Evolutionary conservation across 2,329 filamentous ascomycete species (phyloP), one percentile per base, ranked within the genome.

Genomic region (Karstenula rhodostoma): DNA sequence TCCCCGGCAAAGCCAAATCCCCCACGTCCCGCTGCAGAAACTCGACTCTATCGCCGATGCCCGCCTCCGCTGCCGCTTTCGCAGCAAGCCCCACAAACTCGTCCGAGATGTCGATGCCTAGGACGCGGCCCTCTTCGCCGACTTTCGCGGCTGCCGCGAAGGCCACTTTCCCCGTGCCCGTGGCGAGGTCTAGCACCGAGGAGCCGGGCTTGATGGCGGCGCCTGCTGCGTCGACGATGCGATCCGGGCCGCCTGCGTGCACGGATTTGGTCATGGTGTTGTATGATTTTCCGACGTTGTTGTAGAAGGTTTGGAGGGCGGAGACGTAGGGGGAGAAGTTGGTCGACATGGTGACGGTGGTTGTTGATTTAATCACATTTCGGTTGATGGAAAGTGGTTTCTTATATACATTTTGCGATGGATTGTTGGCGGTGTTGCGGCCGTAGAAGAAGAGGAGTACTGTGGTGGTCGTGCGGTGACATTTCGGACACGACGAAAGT

Each of bases 21-120:
- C 9, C 42, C n/a, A 52, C 58, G 19, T 60, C 58, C 8, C 35
- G 22, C 3, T 56, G 51, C 8, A 51, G 23, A 23, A 60, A 56
- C 10, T 56, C 35, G 3, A 56, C 58, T 15, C 4, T 25, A 5
- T 27, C 44, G 7, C 19, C 12, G 19, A 56, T 46, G 8, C 44
- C 51, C 19, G 10, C 8, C 1, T 55, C 12, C 2, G 23, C 22
- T 13, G 58, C 52, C 3, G 19, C n/a, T 10, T 53, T 12, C 3
- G 19, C 12, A 22, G 58, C 58, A 22, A 56, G 35, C 1, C 8
- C 19, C 12, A 60, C 3, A n/a, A 60, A 33, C 9, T 51, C 27
- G 9, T 50, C 52, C 2, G 52, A 56, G 12, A 60, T 60, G 29
- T 60, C 58, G 47, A 60, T 52, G 47, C 58, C 58, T 4, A 60